Base-by-base conservation (phyloP, 371 early-diverging fungal species). In the Mortierella sp. region DNA sequence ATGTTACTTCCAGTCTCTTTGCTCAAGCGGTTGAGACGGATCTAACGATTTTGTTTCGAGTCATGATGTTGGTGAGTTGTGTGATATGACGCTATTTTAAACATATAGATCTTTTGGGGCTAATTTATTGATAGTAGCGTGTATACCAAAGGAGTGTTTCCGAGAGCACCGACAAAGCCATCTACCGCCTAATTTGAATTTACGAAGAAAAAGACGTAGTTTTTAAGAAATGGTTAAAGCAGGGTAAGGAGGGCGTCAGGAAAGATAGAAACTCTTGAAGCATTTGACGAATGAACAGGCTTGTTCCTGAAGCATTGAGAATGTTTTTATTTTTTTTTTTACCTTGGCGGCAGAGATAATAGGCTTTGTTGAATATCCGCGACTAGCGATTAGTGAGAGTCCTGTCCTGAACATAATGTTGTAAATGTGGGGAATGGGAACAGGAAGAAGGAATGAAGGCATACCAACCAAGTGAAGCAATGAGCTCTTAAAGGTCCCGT, bases 81-180 rank as follows among this genome's bases (percentile, higher is more conserved):
- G 46, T 17, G 31, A 58, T 31, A 41, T 56, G 59, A 54, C 46
- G 53, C 47, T 28, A 59, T 27, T 17, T 15, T 1, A 43, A 12
- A 37, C 23, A 48, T 23, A 19, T 1, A n/a, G n/a, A n/a, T n/a
- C n/a, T n/a, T n/a, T n/a, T n/a, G n/a, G n/a, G n/a, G n/a, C n/a
- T n/a, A n/a, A n/a, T n/a, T n/a, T n/a, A n/a, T n/a, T n/a, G n/a
- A n/a, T n/a, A 23, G 6, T 7, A 37, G 31, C 6, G 14, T 26
- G 55, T 87, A 87, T 89, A 95, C 92, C 73, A 96, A 80, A 27
- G 97, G 97, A 0, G 97, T 96, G 82, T 96, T 96, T 46, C 97
- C 97, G 62, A 97, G 88, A 27, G 96, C 95, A n/a, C 94, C 96
- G 32, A 92, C 73, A 66, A 97, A 92, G 2, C 95, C 95, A 52